Evolutionary conservation across 495 filamentous ascomycete genomes (phyloP), one percentile per base, ranked within the genome.

Genomic region (Choiromyces venosus): DNA sequence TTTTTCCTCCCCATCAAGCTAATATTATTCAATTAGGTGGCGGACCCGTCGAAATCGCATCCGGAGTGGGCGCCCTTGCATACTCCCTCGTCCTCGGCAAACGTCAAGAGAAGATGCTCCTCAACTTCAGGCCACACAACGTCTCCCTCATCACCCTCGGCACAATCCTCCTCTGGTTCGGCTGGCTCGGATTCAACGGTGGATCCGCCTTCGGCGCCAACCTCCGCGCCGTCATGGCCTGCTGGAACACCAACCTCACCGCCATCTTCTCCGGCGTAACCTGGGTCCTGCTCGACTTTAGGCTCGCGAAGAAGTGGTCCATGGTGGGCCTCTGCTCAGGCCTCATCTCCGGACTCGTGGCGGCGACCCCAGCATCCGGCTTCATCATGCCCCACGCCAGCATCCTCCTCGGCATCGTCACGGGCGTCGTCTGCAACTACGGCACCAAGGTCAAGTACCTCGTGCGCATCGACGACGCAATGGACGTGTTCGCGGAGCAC

Each of bases 241-340:
- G 93, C 88, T 97, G 94, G 92, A 97, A 97, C 86, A 91, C 91
- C 61, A 97, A 96, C 85, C 80, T 98, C 78, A 94, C 93, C 35
- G 95, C 93, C 74, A 92, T 91, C 79, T 94, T 97, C 75, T 94
- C 86, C 33, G 91, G 92, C 67, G 90, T 93, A 73, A 90, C 93
- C 67, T 99, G 95, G 95, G 89, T 91, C 74, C 80, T 99, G 66
- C 91, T 97, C 79, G 95, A 99, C 86, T 99, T 89, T 88, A 89
- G 95, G 67, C 86, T 99, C 65, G 95, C 96, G 66, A 89, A 90
- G 82, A 99, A 99, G 86, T 98, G 95, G 95, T 97, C 94, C 2
- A 96, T 98, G 87, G 95, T 99, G 79, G 95, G 95, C 70, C 97
- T 95, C 92, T 99, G 95, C 84, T 99, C 95, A 36, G 95, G 95